phyloP scores from a whole-genome alignment of 768 basidiomycete genomes.

The Boletus insuetus region DNA sequence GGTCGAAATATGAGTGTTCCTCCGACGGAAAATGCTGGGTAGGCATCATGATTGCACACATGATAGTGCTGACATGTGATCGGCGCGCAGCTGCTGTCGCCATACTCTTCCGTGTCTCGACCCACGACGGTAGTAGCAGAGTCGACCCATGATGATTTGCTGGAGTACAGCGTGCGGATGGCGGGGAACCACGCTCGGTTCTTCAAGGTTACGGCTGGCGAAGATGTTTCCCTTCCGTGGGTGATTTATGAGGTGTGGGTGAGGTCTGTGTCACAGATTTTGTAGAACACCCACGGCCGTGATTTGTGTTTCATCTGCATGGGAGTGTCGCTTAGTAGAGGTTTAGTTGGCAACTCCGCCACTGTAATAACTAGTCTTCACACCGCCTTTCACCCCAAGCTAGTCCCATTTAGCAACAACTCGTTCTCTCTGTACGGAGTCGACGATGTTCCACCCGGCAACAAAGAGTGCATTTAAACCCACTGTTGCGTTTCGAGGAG shows the following conservation, averaged over 20 bases:
- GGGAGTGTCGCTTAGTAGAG: not conserved
- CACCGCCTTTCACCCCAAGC: conserved; percentile 3
- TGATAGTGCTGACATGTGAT: not conserved
- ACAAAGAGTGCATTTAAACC: conserved; percentile 14
- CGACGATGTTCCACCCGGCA: conserved; percentile 24
- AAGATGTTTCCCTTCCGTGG: conserved; percentile 33
- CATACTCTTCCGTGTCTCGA: conserved; percentile 8
- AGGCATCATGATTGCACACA: conserved; percentile 5
- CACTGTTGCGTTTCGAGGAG: conserved; percentile 17
- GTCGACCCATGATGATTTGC: not conserved
- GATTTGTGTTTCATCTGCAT: not conserved
- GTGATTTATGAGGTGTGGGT: conserved; percentile 42
- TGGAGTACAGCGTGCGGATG: conserved; percentile 29
- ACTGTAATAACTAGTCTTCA: not conserved
- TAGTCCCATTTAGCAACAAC: conserved; percentile 2
- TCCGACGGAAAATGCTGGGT: conserved; percentile 34
- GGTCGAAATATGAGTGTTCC: conserved; percentile 30
- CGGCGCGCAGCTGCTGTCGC: conserved; percentile 14
- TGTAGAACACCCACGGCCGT: not conserved
- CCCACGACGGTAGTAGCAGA: not conserved
- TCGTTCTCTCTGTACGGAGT: not conserved
- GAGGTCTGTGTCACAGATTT: conserved; percentile 17
- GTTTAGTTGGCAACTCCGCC: conserved; percentile 20
- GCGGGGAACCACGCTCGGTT: conserved; percentile 19
- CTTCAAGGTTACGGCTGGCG: conserved; percentile 29